These are phyloP conservation scores for Saturnispora serradocipensis DNA, from an alignment of 805 yeast species.

Conservation along the genomic window DNA sequence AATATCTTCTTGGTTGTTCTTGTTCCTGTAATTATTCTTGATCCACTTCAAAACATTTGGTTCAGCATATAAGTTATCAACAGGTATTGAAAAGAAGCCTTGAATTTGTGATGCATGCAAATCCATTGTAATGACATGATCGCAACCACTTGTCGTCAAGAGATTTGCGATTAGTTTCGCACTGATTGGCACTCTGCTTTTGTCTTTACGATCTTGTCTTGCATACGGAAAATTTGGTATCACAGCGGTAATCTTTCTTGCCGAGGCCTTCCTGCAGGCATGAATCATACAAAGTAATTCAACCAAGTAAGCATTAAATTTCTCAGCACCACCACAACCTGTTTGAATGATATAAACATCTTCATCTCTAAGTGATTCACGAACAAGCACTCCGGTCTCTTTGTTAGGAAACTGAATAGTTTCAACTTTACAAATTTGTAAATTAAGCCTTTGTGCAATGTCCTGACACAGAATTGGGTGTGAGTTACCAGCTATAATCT, in stretches of 20 bases:
- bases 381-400: constrained; percentile 82
- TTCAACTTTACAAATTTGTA: constrained; percentile 63
- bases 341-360: constrained; percentile 81
- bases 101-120: constrained; percentile 96
- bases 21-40: constrained; percentile 36
- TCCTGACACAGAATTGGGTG: constrained; percentile 76
- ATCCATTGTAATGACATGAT: constrained; percentile 95
- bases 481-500: constrained; percentile 54
- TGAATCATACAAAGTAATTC: constrained; percentile 84
- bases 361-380: constrained; percentile 85
- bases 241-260: constrained; percentile 87
- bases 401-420: constrained; percentile 80
- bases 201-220: constrained; percentile 94
- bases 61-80: constrained; percentile 91
- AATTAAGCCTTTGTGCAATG: constrained; percentile 57
- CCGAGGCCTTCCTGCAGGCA: constrained; percentile 95
- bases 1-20: constrained; percentile 35
- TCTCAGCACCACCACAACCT: constrained; percentile 52
- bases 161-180: constrained; percentile 90
- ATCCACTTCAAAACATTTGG: constrained; percentile 83
- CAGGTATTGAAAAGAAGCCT: constrained; percentile 93
- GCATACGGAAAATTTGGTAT: constrained; percentile 96
- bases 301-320: constrained; percentile 75
- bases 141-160: constrained; percentile 88
- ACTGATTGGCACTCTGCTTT: constrained; percentile 91